Evolutionary conservation across 371 early-diverging fungal species (phyloP).

Genomic region (Syncephalastrum racemosum): DNA sequence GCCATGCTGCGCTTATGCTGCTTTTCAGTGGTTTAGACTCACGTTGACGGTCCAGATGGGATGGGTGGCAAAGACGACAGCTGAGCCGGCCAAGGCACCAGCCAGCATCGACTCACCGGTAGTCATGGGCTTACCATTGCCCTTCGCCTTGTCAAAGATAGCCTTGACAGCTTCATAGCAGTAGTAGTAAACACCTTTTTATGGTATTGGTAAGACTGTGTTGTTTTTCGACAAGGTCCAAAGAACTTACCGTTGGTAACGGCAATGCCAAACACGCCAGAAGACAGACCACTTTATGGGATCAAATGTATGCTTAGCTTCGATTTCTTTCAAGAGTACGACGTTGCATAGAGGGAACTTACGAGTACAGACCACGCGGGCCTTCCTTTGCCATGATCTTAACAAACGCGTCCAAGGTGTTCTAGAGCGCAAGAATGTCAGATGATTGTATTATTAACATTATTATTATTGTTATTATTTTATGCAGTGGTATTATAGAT

Average conservation of each 20-base stretch:
- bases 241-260: slow-evolving; percentile 79
- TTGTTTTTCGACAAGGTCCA: slow-evolving; percentile 1
- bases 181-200: slow-evolving; percentile 82
- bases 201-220: slow-evolving; percentile 3
- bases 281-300: slow-evolving; percentile 81
- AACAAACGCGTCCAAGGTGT: slow-evolving; percentile 73
- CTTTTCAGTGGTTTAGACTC: slow-evolving; percentile 19
- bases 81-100: slow-evolving; percentile 90
- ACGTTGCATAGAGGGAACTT: too few species aligned
- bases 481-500: too few species aligned
- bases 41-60: slow-evolving; percentile 98
- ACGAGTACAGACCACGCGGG: slow-evolving; percentile 86
- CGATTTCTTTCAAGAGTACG: not conserved
- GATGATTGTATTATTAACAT: slow-evolving; percentile 1
- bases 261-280: slow-evolving; percentile 94
- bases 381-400: slow-evolving; percentile 92
- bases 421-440: slow-evolving; percentile 35
- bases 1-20: not conserved
- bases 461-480: slow-evolving; percentile 9
- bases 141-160: slow-evolving; percentile 71
- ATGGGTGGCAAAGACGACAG: slow-evolving; percentile 88
- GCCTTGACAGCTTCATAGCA: slow-evolving; percentile 92
- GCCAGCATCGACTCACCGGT: slow-evolving; percentile 88
- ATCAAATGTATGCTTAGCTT: not conserved
- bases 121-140: slow-evolving; percentile 63